Conservation (phyloP, 768 basidiomycete species). For the Calocera cornea region DNA sequence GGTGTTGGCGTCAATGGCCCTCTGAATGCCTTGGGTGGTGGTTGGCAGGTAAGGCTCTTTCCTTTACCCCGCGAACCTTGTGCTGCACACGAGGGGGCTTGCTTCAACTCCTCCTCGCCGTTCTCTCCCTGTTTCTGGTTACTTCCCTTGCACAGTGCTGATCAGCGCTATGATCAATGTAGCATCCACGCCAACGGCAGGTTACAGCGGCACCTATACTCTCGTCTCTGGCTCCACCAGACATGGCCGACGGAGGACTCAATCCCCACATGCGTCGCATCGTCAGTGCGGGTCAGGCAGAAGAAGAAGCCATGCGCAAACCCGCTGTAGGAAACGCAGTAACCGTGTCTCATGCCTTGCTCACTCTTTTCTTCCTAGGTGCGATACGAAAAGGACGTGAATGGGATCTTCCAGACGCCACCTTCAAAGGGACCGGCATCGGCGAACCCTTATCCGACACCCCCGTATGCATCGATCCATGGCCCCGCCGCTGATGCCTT, state of each 20-base stretch:
- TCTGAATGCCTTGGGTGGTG: constrained; percentile 42
- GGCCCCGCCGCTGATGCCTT: background rate
- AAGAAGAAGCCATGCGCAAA: background rate
- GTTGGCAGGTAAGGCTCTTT: constrained; percentile 44
- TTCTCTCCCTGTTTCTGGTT: background rate
- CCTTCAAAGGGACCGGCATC: background rate
- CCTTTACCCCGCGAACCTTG: background rate
- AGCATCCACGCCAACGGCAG: constrained; percentile 38
- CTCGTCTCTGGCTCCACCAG: background rate
- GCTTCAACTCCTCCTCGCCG: too few relatives aligned
- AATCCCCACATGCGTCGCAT: background rate
- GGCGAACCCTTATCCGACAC: background rate
- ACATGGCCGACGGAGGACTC: background rate
- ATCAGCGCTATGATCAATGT: constrained; percentile 29
- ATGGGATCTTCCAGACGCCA: background rate
- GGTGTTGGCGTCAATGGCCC: background rate
- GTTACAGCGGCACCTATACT: constrained; percentile 23
- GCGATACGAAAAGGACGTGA: background rate
- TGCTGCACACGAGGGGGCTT: too few relatives aligned
- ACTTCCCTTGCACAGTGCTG: constrained; percentile 10
- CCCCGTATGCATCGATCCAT: background rate
- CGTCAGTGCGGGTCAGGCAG: background rate
- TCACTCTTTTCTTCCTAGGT: background rate
- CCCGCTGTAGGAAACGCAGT: background rate
- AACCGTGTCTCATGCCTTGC: background rate